A percentile compares a stretch with the other conserved stretches of the same genome.
phyloP scores from a whole-genome alignment of 176 grass and related monocot genomes.

The Lolium perenne region DNA sequence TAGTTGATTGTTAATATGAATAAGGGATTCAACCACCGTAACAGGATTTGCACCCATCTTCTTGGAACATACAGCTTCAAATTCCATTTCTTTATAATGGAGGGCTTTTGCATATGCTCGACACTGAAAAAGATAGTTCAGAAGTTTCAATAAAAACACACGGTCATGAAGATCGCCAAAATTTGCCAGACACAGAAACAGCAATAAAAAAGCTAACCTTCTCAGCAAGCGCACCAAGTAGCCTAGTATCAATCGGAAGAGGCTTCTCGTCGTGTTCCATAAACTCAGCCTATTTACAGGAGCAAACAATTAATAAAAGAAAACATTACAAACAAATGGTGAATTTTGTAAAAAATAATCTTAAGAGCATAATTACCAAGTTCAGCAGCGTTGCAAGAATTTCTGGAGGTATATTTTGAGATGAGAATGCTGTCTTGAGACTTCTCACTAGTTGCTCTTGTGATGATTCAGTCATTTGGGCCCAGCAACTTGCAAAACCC shows the following conservation, averaged over 20 bases:
- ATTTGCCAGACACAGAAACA: neutral
- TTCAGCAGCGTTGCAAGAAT: slow-evolving; percentile 93
- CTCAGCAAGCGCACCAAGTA: slow-evolving; percentile 98
- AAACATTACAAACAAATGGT: slow-evolving; percentile 9
- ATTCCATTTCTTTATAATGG: slow-evolving; percentile 99
- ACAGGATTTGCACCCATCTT: slow-evolving; percentile 99
- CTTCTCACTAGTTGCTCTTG: slow-evolving; percentile 95
- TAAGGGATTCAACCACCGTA: slow-evolving; percentile 94
- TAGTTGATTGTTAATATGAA: slow-evolving; percentile 98
- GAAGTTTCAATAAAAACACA: slow-evolving; percentile 29
- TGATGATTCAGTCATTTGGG: slow-evolving; percentile 91
- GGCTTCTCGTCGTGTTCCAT: slow-evolving; percentile 99
- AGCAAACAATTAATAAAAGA: slow-evolving; percentile 32
- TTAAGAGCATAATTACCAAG: slow-evolving; percentile 62
- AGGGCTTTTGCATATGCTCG: slow-evolving; percentile 98
- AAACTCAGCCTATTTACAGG: slow-evolving; percentile 84
- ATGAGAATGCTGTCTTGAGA: slow-evolving; percentile 99
- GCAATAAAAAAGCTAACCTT: slow-evolving; percentile 61
- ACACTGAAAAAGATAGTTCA: slow-evolving; percentile 57
- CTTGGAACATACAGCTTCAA: slow-evolving; percentile 91
- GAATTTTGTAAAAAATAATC: slow-evolving; percentile 6
- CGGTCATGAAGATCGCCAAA: slow-evolving; percentile 26
- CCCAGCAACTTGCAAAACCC: slow-evolving; percentile 99
- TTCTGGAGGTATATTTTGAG: slow-evolving; percentile 98
- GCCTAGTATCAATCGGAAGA: slow-evolving; percentile 97